Evolutionary conservation across 2,329 filamentous ascomycete genomes (phyloP), one percentile per base, ranked within the genome.

Genomic region (Aaosphaeria pasadenensis): DNA sequence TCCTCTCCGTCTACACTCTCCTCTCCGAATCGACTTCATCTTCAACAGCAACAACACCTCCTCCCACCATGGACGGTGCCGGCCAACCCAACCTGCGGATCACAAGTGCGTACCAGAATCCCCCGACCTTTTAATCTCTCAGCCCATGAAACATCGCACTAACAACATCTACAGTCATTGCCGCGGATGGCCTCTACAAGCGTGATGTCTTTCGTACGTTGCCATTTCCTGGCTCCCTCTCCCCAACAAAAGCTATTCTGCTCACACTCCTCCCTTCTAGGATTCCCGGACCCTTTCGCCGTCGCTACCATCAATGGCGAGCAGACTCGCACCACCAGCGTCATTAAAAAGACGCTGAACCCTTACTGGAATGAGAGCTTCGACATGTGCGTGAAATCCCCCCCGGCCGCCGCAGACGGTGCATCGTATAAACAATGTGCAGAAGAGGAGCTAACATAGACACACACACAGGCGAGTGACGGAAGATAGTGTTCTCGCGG

Each of bases 311-410:
- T 97, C 74, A 92, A 91, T 74, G 94, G 94, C 71, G 94, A 99
- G 74, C 94, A 99, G 77, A 99, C 94, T 49, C 90, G 91, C 74
- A 97, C 94, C n/a, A 99, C 94, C 7, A 87, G 87, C 35, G 94
- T 97, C 59, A 95, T 94, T 72, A 97, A 96, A 76, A 88, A 94
- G 75, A 97, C 94, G 7, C 77, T 99, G 72, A 97, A 96, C 72
- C 94, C 94, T n/a, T 99, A 99, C 72, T 99, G 94, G 94, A 99
- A 99, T 73, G 94, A 99, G 77, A 91, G 85, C 68, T 99, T 99
- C 77, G 94, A 99, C 73, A 87, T 99, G 94, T 97, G 84, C 64
- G 87, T 62, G 46, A 43, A 42, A 24, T 24, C 17, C 17, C 17
- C 17, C 17, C 17, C 17, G 17, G 17, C 17, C 17, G 17, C 17